A percentile compares a stretch with the other conserved stretches of the same genome.
Conservation (phyloP, 1,284 basidiomycete genomes). For the Wallemia mellicola region DNA sequence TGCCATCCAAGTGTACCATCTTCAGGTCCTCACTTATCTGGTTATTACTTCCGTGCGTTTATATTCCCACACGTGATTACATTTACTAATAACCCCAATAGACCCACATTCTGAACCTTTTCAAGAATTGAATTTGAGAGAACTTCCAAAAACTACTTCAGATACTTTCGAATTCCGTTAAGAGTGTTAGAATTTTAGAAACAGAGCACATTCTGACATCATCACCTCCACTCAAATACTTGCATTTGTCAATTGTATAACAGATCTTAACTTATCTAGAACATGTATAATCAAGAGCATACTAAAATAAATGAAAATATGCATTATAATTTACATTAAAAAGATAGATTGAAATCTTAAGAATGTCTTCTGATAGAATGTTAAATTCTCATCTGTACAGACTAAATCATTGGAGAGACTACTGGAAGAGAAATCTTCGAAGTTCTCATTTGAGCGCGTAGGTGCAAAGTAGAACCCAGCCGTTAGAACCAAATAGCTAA, state of each 20-base stretch:
- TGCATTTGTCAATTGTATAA: no score
- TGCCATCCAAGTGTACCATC: neutral
- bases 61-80: no score
- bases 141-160: neutral
- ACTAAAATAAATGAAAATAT: no score
- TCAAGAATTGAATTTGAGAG: neutral
- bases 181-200: no score
- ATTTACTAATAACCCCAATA: no score
- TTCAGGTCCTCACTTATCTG: neutral
- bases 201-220: neutral
- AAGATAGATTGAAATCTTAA: neutral
- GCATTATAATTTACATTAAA: neutral
- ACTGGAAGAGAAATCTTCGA: neutral
- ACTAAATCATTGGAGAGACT: neutral
- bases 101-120: neutral
- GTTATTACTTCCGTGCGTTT: neutral
- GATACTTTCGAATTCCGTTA: neutral
- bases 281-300: no score
- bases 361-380: neutral
- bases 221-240: neutral
- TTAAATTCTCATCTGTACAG: neutral
- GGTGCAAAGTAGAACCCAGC: slow-evolving; percentile 43
- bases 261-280: no score
- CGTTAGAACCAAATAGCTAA: slow-evolving; percentile 49
- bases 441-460: neutral